phyloP scores from a whole-genome alignment of 2,329 filamentous ascomycete species.

The Sarocladium strictum region DNA sequence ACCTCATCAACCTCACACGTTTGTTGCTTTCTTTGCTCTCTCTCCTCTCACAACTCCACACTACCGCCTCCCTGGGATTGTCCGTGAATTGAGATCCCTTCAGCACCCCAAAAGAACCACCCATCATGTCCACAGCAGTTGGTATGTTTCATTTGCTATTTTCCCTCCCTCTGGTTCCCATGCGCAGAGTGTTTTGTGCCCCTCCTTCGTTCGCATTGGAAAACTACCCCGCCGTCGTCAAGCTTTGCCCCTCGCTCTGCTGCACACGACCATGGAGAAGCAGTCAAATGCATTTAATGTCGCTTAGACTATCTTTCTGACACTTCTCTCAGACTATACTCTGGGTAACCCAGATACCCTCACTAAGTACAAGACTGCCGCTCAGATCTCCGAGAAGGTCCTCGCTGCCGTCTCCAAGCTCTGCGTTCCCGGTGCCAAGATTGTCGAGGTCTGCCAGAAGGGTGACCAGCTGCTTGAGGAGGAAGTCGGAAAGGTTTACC shows the following conservation, averaged over 20 bases:
- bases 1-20: slow-evolving; percentile 7
- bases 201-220: slow-evolving; percentile 3
- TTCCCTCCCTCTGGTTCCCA: background rate
- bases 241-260: slow-evolving; percentile 9
- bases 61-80: slow-evolving; percentile 3
- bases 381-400: slow-evolving; percentile 91
- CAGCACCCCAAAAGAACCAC: slow-evolving; percentile 17
- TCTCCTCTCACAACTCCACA: slow-evolving; percentile 4
- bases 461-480: slow-evolving; percentile 93
- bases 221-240: slow-evolving; percentile 13
- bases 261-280: slow-evolving; percentile 5
- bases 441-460: slow-evolving; percentile 89
- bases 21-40: background rate
- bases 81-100: slow-evolving; percentile 5
- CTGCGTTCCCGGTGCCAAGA: slow-evolving; percentile 80
- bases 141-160: slow-evolving; percentile 27
- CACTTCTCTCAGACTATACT: slow-evolving; percentile 63
- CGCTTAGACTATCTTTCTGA: slow-evolving; percentile 4
- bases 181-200: slow-evolving; percentile 7
- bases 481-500: slow-evolving; percentile 92
- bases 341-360: slow-evolving; percentile 90
- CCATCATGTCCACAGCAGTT: slow-evolving; percentile 40
- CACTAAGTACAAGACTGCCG: slow-evolving; percentile 98
- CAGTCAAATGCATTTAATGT: background rate
- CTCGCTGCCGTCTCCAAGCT: slow-evolving; percentile 74